Evolutionary conservation across 202 grass and related monocot genomes (phyloP), one percentile per base, ranked within the genome.

Genomic region (Bolboschoenoplectus hybrid): DNA sequence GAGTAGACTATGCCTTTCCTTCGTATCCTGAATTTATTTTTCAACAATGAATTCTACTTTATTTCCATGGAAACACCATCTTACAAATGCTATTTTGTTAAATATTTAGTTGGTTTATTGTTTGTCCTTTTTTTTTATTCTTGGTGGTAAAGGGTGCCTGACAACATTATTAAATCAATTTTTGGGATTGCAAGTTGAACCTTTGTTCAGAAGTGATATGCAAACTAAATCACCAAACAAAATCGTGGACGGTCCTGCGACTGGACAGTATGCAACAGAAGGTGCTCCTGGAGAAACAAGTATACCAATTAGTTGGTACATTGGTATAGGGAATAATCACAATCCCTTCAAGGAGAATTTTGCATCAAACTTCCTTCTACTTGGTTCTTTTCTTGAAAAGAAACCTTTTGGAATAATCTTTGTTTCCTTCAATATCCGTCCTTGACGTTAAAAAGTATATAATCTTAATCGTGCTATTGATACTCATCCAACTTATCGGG

Each of bases 1-100:
- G 76, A 98, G 85, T 61, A 88, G 89, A 36, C 93, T 91, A 62
- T 98, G 95, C 87, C 89, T 98, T 74, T 98, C 92, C 73, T 93
- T 83, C 74, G 95, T 98, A 98, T 98, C 95, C 93, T 92, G 0
- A 75, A 78, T 57, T 52, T 10, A 69, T 68, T 69, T 34, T 83
- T 20, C 8, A 83, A 20, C 26, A 53, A 75, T 75, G 9, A 49
- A 40, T 39, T 36, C 53, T 86, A 72, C 68, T 87, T 62, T 7
- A 16, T 80, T 67, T 81, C 58, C 69, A 74, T 41, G 67, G 46
- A 56, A 3, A 57, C n/a, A 74, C 20, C 6, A 5, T 75, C 16
- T 62, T 7, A 26, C 57, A 53, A 90, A 60, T 49, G 52, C n/a
- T 52, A 49, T 66, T 39, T 13, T 26, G 13, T 41, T 82, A 57